phyloP scores from a whole-genome alignment of 768 basidiomycete species.

The Agaricus bisporus region DNA sequence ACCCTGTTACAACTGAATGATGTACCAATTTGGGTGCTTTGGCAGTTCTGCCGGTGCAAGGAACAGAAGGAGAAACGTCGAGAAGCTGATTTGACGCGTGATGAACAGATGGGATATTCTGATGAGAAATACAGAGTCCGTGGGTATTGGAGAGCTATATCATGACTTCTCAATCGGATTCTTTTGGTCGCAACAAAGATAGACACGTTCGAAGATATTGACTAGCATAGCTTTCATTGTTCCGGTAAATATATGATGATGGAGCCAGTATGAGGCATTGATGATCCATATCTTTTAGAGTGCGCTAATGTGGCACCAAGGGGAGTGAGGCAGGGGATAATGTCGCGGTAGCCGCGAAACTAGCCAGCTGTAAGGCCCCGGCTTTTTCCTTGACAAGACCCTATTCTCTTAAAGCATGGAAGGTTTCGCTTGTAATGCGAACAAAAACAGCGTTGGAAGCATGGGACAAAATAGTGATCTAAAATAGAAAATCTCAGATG shows the following conservation, averaged over 20 bases:
- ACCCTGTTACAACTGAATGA: constrained; percentile 4
- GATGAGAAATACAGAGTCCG: constrained; percentile 10
- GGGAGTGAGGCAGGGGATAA: too few relatives aligned
- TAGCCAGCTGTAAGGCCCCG: neutral
- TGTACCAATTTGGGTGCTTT: constrained; percentile 6
- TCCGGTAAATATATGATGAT: constrained; percentile 4
- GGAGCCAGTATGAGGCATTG: neutral
- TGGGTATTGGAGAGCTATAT: constrained; percentile 3
- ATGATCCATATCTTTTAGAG: neutral
- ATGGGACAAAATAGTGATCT: neutral
- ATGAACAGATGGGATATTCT: constrained; percentile 3
- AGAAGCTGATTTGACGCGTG: constrained; percentile 5
- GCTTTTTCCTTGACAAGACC: neutral
- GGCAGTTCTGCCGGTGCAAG: neutral
- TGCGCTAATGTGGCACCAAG: too few relatives aligned
- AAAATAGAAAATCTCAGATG: neutral
- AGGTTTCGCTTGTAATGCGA: constrained; percentile 2
- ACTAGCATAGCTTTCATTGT: neutral
- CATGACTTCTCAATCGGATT: constrained; percentile 6
- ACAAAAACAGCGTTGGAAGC: neutral
- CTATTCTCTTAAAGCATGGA: neutral
- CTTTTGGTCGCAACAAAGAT: neutral
- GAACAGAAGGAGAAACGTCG: neutral
- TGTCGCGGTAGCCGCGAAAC: too few relatives aligned
- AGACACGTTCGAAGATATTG: neutral